Conservation (phyloP, 208 protist species). For the Trypanosomatidae sp. region DNA sequence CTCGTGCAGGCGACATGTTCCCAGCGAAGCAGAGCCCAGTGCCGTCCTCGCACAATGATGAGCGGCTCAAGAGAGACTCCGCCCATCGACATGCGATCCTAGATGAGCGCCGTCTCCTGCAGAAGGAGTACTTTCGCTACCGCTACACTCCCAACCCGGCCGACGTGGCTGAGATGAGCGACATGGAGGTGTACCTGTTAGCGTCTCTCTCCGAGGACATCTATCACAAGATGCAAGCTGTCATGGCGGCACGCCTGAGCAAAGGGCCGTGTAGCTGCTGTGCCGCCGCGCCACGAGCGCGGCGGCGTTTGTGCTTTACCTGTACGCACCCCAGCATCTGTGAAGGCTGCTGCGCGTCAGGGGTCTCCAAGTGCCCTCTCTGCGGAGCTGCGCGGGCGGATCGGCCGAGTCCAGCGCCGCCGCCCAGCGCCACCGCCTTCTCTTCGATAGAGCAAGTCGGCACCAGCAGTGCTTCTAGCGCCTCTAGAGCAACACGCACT, state of each 20-base stretch:
- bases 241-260: constrained; percentile 41
- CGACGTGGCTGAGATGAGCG: constrained; percentile 69
- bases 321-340: constrained; percentile 44
- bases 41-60: neutral
- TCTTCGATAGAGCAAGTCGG: neutral
- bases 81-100: neutral
- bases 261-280: constrained; percentile 51
- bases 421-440: neutral
- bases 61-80: neutral
- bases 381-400: constrained; percentile 34
- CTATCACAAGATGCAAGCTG: constrained; percentile 30
- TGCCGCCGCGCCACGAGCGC: neutral
- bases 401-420: neutral
- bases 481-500: neutral
- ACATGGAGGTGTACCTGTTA: constrained; percentile 68
- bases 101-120: constrained; percentile 49
- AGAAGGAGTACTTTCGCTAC: constrained; percentile 40
- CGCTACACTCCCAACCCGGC: constrained; percentile 67
- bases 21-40: no score
- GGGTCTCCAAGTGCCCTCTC: constrained; percentile 42
- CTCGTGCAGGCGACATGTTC: neutral
- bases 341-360: constrained; percentile 31
- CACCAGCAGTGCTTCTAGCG: neutral
- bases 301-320: constrained; percentile 19
- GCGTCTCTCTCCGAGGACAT: constrained; percentile 37